Conservation (phyloP, 2,329 filamentous ascomycete genomes). For the Ophiosphaerella narmari region DNA sequence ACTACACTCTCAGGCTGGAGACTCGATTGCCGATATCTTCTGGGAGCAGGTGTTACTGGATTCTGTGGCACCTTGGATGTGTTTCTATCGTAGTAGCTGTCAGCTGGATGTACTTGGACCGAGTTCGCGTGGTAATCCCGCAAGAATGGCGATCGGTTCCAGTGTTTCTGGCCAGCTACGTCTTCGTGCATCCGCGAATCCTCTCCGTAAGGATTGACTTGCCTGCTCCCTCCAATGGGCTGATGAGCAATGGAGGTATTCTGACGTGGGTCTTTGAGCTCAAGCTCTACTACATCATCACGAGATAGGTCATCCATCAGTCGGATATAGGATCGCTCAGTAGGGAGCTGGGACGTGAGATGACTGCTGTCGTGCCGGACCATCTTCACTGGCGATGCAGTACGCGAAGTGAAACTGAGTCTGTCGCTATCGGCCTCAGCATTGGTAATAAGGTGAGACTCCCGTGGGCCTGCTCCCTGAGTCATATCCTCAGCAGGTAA, state of each 20-base stretch:
- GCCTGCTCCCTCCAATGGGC: not conserved
- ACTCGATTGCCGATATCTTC: constrained; percentile 14
- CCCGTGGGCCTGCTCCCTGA: constrained; percentile 1
- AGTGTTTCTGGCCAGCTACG: constrained; percentile 4
- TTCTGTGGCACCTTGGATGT: constrained; percentile 2
- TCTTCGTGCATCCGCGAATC: not conserved
- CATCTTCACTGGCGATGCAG: constrained; percentile 21
- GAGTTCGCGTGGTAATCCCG: constrained; percentile 5
- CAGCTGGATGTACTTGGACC: constrained; percentile 5
- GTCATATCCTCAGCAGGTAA: constrained; percentile 19
- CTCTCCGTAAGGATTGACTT: constrained; percentile 3
- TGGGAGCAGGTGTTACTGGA: constrained; percentile 17
- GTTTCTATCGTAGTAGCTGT: constrained; percentile 7
- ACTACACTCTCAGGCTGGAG: constrained; percentile 36
- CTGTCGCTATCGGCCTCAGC: constrained; percentile 8
- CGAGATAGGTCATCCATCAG: constrained; percentile 36
- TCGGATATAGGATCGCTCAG: constrained; percentile 35
- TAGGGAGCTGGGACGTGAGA: constrained; percentile 16
- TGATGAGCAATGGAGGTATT: not conserved
- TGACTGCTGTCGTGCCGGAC: not conserved
- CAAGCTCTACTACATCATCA: constrained; percentile 28
- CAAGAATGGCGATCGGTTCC: constrained; percentile 13
- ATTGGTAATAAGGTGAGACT: constrained; percentile 5
- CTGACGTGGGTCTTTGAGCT: constrained; percentile 34
- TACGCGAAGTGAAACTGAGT: constrained; percentile 24